These are phyloP conservation scores for Cordyceps fumosorosea DNA, from an alignment of 2,329 filamentous ascomycete species.

Conservation along the genomic window DNA sequence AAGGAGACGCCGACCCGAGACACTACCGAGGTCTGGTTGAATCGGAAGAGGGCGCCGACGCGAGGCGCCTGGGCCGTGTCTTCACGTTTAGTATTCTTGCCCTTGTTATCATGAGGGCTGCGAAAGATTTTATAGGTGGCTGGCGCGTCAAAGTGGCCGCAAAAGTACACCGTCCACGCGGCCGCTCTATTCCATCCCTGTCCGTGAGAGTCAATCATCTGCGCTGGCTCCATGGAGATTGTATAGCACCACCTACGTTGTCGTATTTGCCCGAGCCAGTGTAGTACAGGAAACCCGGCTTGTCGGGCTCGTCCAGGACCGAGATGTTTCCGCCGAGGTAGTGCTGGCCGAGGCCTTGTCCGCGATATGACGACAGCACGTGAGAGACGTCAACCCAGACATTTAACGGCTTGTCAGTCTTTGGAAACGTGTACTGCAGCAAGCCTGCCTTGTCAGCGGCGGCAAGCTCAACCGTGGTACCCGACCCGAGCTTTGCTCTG, in stretches of 20 bases:
- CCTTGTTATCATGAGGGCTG: conserved; percentile 22
- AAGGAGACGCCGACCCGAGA: conserved; percentile 63
- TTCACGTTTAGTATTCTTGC: background rate
- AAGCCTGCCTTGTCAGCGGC: conserved; percentile 51
- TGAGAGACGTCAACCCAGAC: conserved; percentile 61
- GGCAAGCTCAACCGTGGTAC: conserved; percentile 50
- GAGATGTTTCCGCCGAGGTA: conserved; percentile 55
- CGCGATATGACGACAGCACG: conserved; percentile 55
- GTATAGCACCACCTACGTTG: conserved; percentile 40
- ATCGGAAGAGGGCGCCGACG: conserved; percentile 49
- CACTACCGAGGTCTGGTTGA: conserved; percentile 37
- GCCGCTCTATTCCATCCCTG: conserved; percentile 58
- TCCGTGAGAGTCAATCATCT: conserved; percentile 8
- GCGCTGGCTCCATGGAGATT: background rate
- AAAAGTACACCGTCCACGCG: conserved; percentile 58
- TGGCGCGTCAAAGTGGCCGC: conserved; percentile 50
- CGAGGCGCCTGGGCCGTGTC: conserved; percentile 28
- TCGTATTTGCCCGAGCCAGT: conserved; percentile 56
- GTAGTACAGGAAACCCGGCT: conserved; percentile 35
- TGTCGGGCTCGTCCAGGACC: conserved; percentile 34
- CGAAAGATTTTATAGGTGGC: conserved; percentile 40
- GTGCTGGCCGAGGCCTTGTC: conserved; percentile 53
- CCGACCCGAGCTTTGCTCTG: conserved; percentile 46
- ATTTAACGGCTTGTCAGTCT: conserved; percentile 29
- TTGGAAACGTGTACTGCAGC: conserved; percentile 55